These are phyloP conservation scores for Fraxinus quadrangulata DNA, from an alignment of 257 asterid genomes.

Conservation along the genomic window DNA sequence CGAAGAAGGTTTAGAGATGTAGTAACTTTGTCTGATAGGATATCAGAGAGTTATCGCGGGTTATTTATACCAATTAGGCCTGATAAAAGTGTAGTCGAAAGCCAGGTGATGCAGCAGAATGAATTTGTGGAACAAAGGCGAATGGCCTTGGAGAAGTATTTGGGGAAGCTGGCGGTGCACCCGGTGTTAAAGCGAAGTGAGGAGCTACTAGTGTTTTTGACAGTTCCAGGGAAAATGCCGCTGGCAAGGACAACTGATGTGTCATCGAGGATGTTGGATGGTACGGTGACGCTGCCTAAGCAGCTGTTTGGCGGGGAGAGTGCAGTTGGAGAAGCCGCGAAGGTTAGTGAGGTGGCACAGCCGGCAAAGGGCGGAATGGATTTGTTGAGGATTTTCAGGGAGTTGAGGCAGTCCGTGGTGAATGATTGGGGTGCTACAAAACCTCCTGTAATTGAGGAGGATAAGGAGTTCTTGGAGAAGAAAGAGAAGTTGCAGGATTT, in stretches of 20 bases:
- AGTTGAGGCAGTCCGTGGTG: slow-evolving; percentile 80
- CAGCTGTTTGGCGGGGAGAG: slow-evolving; percentile 55
- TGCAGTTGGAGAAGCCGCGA: slow-evolving; percentile 35
- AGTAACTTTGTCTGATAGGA: slow-evolving; percentile 71
- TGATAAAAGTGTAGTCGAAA: slow-evolving; percentile 90
- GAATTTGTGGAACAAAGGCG: slow-evolving; percentile 94
- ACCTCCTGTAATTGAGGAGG: slow-evolving; percentile 78
- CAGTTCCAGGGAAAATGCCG: slow-evolving; percentile 50
- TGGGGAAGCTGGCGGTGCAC: slow-evolving; percentile 67
- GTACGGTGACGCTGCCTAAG: slow-evolving; percentile 58
- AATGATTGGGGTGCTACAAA: slow-evolving; percentile 89
- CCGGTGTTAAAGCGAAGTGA: slow-evolving; percentile 69
- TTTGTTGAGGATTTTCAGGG: slow-evolving; percentile 72
- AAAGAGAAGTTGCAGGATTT: slow-evolving; percentile 55
- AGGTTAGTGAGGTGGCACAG: slow-evolving; percentile 52
- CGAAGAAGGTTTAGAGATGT: slow-evolving; percentile 89
- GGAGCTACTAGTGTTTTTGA: slow-evolving; percentile 70
- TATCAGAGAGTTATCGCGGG: slow-evolving; percentile 75
- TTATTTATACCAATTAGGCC: slow-evolving; percentile 83
- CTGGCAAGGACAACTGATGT: slow-evolving; percentile 56
- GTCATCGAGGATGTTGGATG: slow-evolving; percentile 65
- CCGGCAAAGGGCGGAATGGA: slow-evolving; percentile 83
- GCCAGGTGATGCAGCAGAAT: slow-evolving; percentile 86
- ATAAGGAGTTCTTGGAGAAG: slow-evolving; percentile 53
- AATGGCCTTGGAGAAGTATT: slow-evolving; percentile 79